Evolutionary conservation across 192 early-diverging fungal species (phyloP).

Genomic region (Coemansia sp.): DNA sequence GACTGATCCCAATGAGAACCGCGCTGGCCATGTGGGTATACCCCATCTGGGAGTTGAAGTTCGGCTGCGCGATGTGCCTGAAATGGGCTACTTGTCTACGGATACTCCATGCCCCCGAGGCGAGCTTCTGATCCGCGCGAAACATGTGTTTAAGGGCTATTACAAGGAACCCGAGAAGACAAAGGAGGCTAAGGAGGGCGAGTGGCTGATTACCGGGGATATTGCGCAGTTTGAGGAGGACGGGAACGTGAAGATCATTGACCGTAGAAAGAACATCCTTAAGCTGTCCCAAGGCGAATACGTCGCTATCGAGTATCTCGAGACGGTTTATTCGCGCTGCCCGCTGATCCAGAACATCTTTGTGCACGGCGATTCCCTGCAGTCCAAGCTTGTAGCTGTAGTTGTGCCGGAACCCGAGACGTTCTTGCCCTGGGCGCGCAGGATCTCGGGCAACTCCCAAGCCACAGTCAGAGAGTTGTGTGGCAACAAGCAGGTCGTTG

Average conservation of each 20-base stretch:
- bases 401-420: constrained; percentile 77
- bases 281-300: constrained; percentile 91
- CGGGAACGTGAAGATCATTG: constrained; percentile 78
- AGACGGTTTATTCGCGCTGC: constrained; percentile 71
- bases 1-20: constrained; percentile 30
- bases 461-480: constrained; percentile 56
- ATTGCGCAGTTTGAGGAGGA: constrained; percentile 73
- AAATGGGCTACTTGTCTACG: constrained; percentile 81
- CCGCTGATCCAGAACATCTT: constrained; percentile 80
- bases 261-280: constrained; percentile 80
- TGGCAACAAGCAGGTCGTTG: constrained; percentile 49
- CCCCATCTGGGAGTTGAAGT: constrained; percentile 77
- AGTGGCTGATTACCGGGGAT: constrained; percentile 88
- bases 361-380: constrained; percentile 90
- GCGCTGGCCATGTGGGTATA: constrained; percentile 70
- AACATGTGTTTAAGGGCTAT: constrained; percentile 74
- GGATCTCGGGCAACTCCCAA: constrained; percentile 17
- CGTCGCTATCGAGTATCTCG: constrained; percentile 89
- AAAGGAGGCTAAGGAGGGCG: constrained; percentile 69
- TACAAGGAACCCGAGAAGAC: constrained; percentile 79
- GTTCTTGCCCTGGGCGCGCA: constrained; percentile 65
- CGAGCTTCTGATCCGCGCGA: constrained; percentile 82
- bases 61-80: constrained; percentile 84
- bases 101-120: constrained; percentile 84
- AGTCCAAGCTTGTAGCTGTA: constrained; percentile 78